phyloP scores from a whole-genome alignment of 805 yeast genomes.

The Wickerhamiella spandovensis region DNA sequence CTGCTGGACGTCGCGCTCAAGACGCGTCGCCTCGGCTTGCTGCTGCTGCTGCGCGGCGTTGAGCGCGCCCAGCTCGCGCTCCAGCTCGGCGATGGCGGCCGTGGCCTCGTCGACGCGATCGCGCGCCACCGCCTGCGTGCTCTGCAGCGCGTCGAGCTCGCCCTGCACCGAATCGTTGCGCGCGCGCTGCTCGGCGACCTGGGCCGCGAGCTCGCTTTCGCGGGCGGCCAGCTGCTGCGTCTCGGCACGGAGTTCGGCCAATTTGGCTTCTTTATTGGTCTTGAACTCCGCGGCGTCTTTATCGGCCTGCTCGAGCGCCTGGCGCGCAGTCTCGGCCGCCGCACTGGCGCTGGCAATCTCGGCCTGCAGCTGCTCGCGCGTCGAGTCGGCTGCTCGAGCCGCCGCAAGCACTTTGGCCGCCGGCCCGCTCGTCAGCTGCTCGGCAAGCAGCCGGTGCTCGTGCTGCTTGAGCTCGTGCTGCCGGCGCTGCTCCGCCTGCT shows the following conservation, averaged over 20 bases:
- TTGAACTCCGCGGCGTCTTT: conserved; percentile 73
- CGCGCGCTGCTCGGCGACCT: conserved; percentile 1
- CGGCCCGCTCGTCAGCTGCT: background rate
- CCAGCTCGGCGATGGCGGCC: conserved; percentile 29
- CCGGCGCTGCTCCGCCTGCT: background rate
- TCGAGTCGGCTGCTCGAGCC: conserved; percentile 1
- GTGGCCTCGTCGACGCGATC: conserved; percentile 28
- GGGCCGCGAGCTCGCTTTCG: conserved; percentile 3
- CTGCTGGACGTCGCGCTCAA: conserved; percentile 27
- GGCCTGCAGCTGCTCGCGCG: background rate
- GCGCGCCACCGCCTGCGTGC: conserved; percentile 22
- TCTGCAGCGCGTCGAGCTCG: conserved; percentile 6
- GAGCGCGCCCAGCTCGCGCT: conserved; percentile 36
- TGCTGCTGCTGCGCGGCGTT: conserved; percentile 25
- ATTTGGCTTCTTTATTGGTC: conserved; percentile 64
- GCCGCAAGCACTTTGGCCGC: background rate
- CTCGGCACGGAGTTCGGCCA: conserved; percentile 38
- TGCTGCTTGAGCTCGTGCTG: background rate
- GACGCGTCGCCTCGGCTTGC: conserved; percentile 21
- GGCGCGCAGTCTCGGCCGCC: background rate
- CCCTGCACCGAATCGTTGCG: conserved; percentile 5
- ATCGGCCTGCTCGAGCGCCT: conserved; percentile 43
- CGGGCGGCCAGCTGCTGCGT: conserved; percentile 14
- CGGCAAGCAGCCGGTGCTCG: background rate
- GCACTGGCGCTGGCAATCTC: background rate